Percentiles rank a stretch among this genome's conserved stretches.
Conservation (phyloP, 768 basidiomycete genomes). For the Pulveroboletus sp. region DNA sequence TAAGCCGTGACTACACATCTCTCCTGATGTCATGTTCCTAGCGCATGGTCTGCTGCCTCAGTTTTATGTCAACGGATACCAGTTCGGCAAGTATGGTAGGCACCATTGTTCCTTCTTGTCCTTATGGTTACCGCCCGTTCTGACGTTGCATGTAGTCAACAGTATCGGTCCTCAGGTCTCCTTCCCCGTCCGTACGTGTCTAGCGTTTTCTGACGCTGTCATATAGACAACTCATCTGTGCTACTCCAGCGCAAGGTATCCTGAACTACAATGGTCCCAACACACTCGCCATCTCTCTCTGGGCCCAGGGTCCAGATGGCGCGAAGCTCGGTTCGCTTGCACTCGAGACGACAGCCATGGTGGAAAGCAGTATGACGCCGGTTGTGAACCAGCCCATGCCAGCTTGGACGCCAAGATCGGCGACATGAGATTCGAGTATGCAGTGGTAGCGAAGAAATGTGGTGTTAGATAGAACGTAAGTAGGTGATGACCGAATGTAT, state of each 20-base stretch:
- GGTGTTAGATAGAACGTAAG: not conserved
- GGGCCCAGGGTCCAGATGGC: constrained; percentile 39
- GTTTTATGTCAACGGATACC: constrained; percentile 27
- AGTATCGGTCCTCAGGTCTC: constrained; percentile 22
- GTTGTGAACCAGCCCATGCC: constrained; percentile 29
- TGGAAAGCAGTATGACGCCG: constrained; percentile 21
- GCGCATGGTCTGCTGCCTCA: not conserved
- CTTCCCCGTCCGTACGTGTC: constrained; percentile 24
- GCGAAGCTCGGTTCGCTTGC: constrained; percentile 38
- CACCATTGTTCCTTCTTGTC: not conserved
- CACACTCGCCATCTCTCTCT: constrained; percentile 45
- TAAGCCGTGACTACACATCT: not conserved
- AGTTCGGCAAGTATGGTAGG: constrained; percentile 26
- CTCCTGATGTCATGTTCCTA: not conserved
- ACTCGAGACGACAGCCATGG: constrained; percentile 33
- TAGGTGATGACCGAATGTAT: not conserved
- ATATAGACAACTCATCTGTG: constrained; percentile 3
- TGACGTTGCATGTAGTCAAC: constrained; percentile 15
- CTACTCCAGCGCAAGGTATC: constrained; percentile 42
- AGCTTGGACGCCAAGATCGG: constrained; percentile 17
- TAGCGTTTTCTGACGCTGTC: not conserved
- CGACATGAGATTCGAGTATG: constrained; percentile 4
- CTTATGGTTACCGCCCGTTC: not conserved
- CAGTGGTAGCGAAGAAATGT: not conserved
- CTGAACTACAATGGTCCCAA: constrained; percentile 44